Evolutionary conservation across 2,329 filamentous ascomycete species (phyloP).

Genomic region (Emergomyces pasteurianus): DNA sequence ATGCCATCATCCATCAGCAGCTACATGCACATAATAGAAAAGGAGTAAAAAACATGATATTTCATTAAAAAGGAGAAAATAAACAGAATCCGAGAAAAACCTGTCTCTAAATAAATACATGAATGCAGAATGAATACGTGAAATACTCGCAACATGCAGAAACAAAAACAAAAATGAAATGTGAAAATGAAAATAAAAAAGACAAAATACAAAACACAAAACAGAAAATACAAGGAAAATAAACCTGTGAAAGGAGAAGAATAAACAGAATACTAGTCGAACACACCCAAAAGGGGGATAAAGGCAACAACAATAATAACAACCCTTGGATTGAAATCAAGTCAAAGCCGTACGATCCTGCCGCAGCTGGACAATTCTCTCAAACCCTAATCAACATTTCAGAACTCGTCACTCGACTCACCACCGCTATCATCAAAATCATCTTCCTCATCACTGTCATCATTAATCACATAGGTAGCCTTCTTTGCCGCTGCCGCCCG

Average conservation of each 20-base stretch:
- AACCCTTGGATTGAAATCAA: background rate
- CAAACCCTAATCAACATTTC: slow-evolving; percentile 11
- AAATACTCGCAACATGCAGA: background rate
- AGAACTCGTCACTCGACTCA: slow-evolving; percentile 30
- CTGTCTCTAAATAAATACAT: background rate
- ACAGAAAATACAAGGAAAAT: background rate
- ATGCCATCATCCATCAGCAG: too few species aligned
- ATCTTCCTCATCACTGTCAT: slow-evolving; percentile 27
- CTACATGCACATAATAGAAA: too few species aligned
- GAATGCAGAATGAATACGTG: background rate
- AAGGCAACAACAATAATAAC: background rate
- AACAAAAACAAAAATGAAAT: background rate
- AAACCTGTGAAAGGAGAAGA: too few species aligned
- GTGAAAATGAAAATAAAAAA: too few species aligned
- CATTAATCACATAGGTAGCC: slow-evolving; percentile 29
- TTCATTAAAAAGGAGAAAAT: too few species aligned
- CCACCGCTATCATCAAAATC: slow-evolving; percentile 14
- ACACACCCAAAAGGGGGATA: background rate
- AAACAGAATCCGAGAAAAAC: too few species aligned
- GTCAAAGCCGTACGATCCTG: background rate
- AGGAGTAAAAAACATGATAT: too few species aligned
- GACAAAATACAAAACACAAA: background rate
- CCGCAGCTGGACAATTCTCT: background rate
- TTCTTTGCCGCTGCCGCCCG: slow-evolving; percentile 33
- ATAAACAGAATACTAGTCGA: background rate